Conservation (phyloP, 495 filamentous ascomycete genomes). For the Letharia lupina region DNA sequence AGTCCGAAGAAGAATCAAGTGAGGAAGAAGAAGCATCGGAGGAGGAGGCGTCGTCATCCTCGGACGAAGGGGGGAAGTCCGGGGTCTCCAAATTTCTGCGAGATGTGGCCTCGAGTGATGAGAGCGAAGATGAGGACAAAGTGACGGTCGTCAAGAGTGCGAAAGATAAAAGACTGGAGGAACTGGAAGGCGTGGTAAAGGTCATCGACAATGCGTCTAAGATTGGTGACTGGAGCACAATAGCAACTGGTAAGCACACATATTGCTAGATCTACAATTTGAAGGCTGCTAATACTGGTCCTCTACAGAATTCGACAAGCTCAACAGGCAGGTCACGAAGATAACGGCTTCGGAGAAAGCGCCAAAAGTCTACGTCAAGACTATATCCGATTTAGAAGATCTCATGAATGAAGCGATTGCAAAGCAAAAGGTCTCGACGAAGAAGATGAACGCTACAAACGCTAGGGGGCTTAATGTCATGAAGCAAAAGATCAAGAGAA, state of each 20-base stretch:
- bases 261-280: neutral
- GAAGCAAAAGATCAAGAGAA: constrained; percentile 95
- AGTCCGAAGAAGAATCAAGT: constrained; percentile 44
- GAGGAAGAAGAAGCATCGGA: constrained; percentile 49
- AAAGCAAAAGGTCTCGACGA: constrained; percentile 90
- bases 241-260: constrained; percentile 65
- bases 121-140: constrained; percentile 73
- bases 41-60: constrained; percentile 36
- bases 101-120: constrained; percentile 63
- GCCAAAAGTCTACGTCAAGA: constrained; percentile 87
- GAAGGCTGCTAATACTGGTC: constrained; percentile 2
- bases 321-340: constrained; percentile 83
- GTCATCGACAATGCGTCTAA: constrained; percentile 92
- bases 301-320: constrained; percentile 81
- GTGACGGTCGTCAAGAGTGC: constrained; percentile 86
- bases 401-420: constrained; percentile 86
- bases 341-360: constrained; percentile 64
- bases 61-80: constrained; percentile 57
- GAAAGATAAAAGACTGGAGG: constrained; percentile 93
- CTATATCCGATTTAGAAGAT: constrained; percentile 89
- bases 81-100: constrained; percentile 76
- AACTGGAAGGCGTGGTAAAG: constrained; percentile 80
- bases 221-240: constrained; percentile 93
- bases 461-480: constrained; percentile 90
- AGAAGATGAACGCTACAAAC: constrained; percentile 98